phyloP scores from a whole-genome alignment of 129 eudicot genomes.

The Cynara cardunculus region DNA sequence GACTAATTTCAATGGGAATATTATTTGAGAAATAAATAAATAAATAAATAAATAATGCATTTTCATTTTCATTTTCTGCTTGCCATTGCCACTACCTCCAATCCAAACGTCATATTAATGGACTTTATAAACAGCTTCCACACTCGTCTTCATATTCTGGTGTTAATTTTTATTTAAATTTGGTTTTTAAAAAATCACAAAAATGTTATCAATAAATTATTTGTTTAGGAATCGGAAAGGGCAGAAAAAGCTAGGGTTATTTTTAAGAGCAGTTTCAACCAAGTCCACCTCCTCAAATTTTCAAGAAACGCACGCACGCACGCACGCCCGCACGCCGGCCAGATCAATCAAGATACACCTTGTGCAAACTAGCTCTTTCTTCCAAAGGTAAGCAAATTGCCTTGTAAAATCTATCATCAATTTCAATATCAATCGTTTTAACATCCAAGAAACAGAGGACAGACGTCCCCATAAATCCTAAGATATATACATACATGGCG shows the following conservation, averaged over 20 bases:
- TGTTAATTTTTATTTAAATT: not conserved
- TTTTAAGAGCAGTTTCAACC: not conserved
- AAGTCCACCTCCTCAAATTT: not conserved
- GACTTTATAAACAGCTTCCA: too few species aligned
- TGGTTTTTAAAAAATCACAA: not conserved
- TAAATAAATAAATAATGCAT: not conserved
- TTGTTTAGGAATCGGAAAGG: not conserved
- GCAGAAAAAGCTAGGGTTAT: not conserved
- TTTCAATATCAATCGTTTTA: not conserved
- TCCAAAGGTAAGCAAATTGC: not conserved
- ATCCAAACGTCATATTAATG: not conserved
- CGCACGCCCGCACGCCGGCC: too few species aligned
- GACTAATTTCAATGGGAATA: not conserved
- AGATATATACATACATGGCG: slow-evolving; percentile 32
- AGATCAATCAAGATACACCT: too few species aligned
- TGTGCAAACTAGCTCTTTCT: too few species aligned
- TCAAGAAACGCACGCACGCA: not conserved
- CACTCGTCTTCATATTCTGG: not conserved
- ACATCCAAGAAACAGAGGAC: not conserved
- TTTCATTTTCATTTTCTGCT: not conserved
- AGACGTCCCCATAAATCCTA: too few species aligned
- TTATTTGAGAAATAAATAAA: slow-evolving; percentile 13
- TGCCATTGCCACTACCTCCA: not conserved
- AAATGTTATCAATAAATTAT: not conserved
- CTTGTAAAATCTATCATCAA: not conserved